Evolutionary conservation across 1,284 basidiomycete genomes (phyloP).

Genomic region (Ustilago sp.): DNA sequence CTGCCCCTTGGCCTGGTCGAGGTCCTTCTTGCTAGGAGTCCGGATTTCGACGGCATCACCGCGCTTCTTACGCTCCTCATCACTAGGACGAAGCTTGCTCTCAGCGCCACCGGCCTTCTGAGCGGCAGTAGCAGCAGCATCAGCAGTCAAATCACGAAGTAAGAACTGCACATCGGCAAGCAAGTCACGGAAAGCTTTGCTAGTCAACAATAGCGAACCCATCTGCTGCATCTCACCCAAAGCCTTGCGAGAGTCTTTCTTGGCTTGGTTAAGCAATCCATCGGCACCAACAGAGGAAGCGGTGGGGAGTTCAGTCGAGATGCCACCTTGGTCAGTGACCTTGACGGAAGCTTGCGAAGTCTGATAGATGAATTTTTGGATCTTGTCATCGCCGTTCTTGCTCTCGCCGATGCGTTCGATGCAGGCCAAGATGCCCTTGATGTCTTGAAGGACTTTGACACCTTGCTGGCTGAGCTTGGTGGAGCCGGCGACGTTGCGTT

Average conservation of each 20-base stretch:
- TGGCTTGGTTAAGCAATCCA: slow-evolving; percentile 65
- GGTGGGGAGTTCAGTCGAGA: slow-evolving; percentile 32
- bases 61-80: slow-evolving; percentile 63
- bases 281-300: slow-evolving; percentile 54
- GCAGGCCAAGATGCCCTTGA: slow-evolving; percentile 57
- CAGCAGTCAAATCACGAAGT: slow-evolving; percentile 71
- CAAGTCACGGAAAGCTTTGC: slow-evolving; percentile 70
- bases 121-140: slow-evolving; percentile 67
- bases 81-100: slow-evolving; percentile 59
- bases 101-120: slow-evolving; percentile 61
- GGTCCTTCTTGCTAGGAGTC: slow-evolving; percentile 67
- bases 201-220: slow-evolving; percentile 71
- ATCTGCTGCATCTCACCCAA: slow-evolving; percentile 71
- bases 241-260: slow-evolving; percentile 69
- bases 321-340: slow-evolving; percentile 38
- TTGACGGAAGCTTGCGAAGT: slow-evolving; percentile 66
- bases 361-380: slow-evolving; percentile 70
- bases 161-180: slow-evolving; percentile 71
- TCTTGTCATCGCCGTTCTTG: slow-evolving; percentile 69
- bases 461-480: slow-evolving; percentile 54
- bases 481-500: slow-evolving; percentile 43
- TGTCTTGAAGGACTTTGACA: slow-evolving; percentile 45
- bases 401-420: slow-evolving; percentile 54
- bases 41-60: slow-evolving; percentile 53
- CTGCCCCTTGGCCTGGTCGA: slow-evolving; percentile 68